Evolutionary conservation across 1,139 yeast genomes (phyloP), one percentile per base, ranked within the genome.

Genomic region (Citeromyces hawaiiensis): DNA sequence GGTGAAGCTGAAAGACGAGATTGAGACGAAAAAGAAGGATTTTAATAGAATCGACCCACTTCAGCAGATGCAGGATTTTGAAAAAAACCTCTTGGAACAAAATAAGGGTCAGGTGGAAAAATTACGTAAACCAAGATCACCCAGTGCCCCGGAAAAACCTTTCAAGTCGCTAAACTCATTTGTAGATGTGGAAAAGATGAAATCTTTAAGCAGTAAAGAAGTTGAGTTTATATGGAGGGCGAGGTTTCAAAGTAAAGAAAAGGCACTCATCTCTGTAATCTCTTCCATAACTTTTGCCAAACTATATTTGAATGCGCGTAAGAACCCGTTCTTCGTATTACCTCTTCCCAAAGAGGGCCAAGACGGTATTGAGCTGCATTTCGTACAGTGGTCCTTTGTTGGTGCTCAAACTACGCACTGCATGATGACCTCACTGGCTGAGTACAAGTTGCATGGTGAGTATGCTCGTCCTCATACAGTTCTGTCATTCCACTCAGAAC

Each of bases 381-480:
- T 82, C 55, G 76, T 87, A 15, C 98, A 93, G 60, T 93, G 98
- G 98, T 69, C 78, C 15, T 85, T 87, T 57, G 91, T 82, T 2
- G 96, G 94, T 0, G 80, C 86, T 6, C 54, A 76, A 35, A 88
- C 97, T 4, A 68, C 86, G 3, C 96, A 93, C 60, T 85, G 95
- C 56, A 72, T 93, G 72, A 66, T 93, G 50, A 93, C 98, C 2
- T 78, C 96, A 0, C 69, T 93, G 45, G 93, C 94, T 1, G 98
- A 93, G 59, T 93, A 76, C 60, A 88, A 91, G 57, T 70, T 87
- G 33, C 96, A 91, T 54, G 76, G 76, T 45, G 97, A 88, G 53
- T 93, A 69, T 59, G 95, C 98, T 10, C 79, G 85, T 52, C 98
- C 98, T 1, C 98, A 93, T 56, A 87, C 97, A 1, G 83, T 95